phyloP scores from a whole-genome alignment of 208 protist genomes.

The Trypanosoma boissoni region DNA sequence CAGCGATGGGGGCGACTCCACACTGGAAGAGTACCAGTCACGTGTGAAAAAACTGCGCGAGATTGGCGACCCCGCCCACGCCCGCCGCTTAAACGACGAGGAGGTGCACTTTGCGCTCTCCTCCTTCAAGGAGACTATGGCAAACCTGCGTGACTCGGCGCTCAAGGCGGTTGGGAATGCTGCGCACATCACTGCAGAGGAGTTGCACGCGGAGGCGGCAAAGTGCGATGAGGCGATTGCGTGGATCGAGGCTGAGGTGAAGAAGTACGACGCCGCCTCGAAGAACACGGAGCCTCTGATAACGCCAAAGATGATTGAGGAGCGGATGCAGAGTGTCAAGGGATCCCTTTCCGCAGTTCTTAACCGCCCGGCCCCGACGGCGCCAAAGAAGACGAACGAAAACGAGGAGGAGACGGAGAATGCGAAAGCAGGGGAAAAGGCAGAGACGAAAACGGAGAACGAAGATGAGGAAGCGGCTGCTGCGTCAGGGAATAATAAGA shows the following conservation, averaged over 20 bases:
- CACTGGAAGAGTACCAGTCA: slow-evolving; percentile 61
- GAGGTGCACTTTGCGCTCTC: slow-evolving; percentile 61
- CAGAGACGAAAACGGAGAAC: slow-evolving; percentile 2
- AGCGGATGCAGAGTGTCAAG: slow-evolving; percentile 35
- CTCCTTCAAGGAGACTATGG: slow-evolving; percentile 40
- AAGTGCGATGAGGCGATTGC: slow-evolving; percentile 51
- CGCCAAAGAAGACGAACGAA: slow-evolving; percentile 34
- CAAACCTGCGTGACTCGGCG: slow-evolving; percentile 35
- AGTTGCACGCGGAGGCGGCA: slow-evolving; percentile 50
- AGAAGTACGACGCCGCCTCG: slow-evolving; percentile 32
- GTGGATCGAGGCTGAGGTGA: slow-evolving; percentile 52
- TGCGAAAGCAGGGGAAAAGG: background rate
- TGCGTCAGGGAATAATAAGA: background rate
- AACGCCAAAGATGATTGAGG: slow-evolving; percentile 34
- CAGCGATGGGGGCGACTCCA: slow-evolving; percentile 77
- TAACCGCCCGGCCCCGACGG: slow-evolving; percentile 48
- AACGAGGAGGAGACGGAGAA: slow-evolving; percentile 14
- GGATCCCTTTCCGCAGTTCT: slow-evolving; percentile 39
- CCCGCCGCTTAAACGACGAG: slow-evolving; percentile 52
- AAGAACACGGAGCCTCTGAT: slow-evolving; percentile 48
- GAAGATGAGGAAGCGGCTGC: slow-evolving; percentile 6
- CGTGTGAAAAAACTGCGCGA: slow-evolving; percentile 69
- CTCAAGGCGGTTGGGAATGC: slow-evolving; percentile 57
- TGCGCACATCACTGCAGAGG: slow-evolving; percentile 78
- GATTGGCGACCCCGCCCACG: slow-evolving; percentile 75